phyloP scores from a whole-genome alignment of 306 rosid species.

The Fagus crenata region DNA sequence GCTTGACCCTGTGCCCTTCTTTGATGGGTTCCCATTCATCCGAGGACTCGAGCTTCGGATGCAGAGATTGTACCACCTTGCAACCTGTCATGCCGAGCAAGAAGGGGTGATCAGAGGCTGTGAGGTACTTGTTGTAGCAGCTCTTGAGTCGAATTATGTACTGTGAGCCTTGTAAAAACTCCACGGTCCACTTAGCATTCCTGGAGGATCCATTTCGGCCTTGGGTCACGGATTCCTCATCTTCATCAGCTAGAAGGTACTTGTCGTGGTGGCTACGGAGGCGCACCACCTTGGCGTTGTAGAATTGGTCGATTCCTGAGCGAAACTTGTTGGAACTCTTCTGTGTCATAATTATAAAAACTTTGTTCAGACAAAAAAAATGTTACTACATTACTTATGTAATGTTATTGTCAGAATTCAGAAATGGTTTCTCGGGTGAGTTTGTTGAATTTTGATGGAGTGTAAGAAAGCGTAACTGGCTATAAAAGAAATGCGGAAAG shows the following conservation, averaged over 20 bases:
- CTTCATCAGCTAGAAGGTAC: slow-evolving; percentile 76
- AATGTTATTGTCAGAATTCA: too few relatives aligned
- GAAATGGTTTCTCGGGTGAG: too few relatives aligned
- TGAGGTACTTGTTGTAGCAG: slow-evolving; percentile 77
- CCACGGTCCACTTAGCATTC: slow-evolving; percentile 65
- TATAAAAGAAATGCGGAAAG: too few relatives aligned
- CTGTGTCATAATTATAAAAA: slow-evolving; percentile 6
- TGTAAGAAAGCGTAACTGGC: too few relatives aligned
- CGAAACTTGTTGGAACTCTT: slow-evolving; percentile 43
- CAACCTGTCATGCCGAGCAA: slow-evolving; percentile 87
- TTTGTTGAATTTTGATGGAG: too few relatives aligned
- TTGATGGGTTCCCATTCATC: slow-evolving; percentile 84
- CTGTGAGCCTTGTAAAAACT: slow-evolving; percentile 50
- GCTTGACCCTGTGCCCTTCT: slow-evolving; percentile 59
- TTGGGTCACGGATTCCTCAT: slow-evolving; percentile 78
- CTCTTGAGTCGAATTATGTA: slow-evolving; percentile 74
- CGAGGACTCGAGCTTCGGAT: slow-evolving; percentile 60
- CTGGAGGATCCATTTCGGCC: slow-evolving; percentile 67
- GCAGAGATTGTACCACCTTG: slow-evolving; percentile 67
- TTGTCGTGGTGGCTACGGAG: slow-evolving; percentile 76
- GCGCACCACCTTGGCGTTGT: slow-evolving; percentile 76
- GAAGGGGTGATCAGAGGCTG: slow-evolving; percentile 64
- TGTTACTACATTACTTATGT: too few relatives aligned
- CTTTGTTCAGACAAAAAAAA: not conserved
- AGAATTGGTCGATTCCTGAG: slow-evolving; percentile 64